Base-by-base conservation (phyloP, 2,329 filamentous ascomycete genomes). In the Fusarium sp. region DNA sequence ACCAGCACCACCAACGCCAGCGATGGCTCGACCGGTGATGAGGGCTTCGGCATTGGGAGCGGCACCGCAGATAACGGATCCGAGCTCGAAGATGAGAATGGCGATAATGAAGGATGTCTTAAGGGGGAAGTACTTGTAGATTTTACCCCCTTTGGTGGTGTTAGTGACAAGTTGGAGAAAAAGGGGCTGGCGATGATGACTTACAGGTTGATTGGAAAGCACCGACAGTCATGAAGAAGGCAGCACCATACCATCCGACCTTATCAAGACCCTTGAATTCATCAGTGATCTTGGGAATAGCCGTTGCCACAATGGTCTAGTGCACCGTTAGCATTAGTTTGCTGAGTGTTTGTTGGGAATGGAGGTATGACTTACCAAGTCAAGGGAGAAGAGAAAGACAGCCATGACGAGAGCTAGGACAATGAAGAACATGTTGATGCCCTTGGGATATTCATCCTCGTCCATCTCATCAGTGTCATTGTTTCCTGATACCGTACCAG, bases 221-320 rank as follows among this genome's bases (percentile, higher is more conserved):
- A 12, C 80, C 84, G 29, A 83, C 73, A 3, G 83, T 84, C 69
- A 86, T 78, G 75, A 86, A 85, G 69, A 84, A 88, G 41, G 84
- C 84, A 18, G 85, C 82, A 4, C 85, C 86, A 68, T 90, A 90
- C 88, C 88, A 90, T 23, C 84, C 84, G 15, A 87, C 82, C 64
- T 88, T 84, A 35, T 82, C 80, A 20, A 88, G 80, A 47, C 83
- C 80, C 58, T 84, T 79, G 77, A 86, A 85, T 39, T 85, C 81
- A 66, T 82, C 82, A 2, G 86, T 87, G 71, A 88, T 87, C 64
- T 84, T 84, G 12, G 86, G 86, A 39, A 88, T 86, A 12, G 85
- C 86, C 0, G 85, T 87, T 6, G 84, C 84, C n/a, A 88, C 82
- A 57, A 88, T 88, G 16, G 85, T 87, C 82, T 85, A 33, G 35